Evolutionary conservation across 2,329 filamentous ascomycete species (phyloP).

Genomic region (Paraphoma sp.): DNA sequence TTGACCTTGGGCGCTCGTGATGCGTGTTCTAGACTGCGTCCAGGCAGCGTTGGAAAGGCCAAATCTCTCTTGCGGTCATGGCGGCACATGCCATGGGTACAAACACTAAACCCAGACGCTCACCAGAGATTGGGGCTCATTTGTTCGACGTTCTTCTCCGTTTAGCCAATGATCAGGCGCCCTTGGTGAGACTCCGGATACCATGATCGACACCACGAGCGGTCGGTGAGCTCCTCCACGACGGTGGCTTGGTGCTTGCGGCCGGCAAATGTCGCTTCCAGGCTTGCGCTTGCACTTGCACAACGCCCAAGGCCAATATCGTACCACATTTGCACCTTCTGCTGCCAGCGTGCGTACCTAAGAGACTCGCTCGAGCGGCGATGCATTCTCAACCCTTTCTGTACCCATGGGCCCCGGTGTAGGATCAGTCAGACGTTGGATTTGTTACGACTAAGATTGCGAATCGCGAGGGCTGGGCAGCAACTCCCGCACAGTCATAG

Average conservation of each 20-base stretch:
- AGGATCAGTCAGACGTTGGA: background rate
- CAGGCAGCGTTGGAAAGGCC: conserved; percentile 30
- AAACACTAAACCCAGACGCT: conserved; percentile 17
- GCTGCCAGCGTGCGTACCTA: background rate
- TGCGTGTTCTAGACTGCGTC: conserved; percentile 44
- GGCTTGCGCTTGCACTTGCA: background rate
- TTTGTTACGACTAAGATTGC: conserved; percentile 2
- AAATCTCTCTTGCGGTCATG: conserved; percentile 33
- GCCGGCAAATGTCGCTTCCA: conserved; percentile 4
- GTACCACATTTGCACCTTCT: background rate
- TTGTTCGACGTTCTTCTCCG: conserved; percentile 20
- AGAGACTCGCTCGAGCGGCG: background rate
- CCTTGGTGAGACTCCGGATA: conserved; percentile 13
- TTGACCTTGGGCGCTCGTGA: conserved; percentile 13
- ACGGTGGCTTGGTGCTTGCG: conserved; percentile 9
- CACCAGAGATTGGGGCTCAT: conserved; percentile 18
- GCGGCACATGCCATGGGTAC: conserved; percentile 32
- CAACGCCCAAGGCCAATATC: conserved; percentile 1
- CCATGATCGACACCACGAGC: conserved; percentile 16
- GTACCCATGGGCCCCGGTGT: background rate
- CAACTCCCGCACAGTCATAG: conserved; percentile 12
- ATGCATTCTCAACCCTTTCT: background rate
- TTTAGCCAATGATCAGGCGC: conserved; percentile 21
- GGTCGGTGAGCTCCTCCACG: conserved; percentile 19
- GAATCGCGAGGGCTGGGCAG: conserved; percentile 5